phyloP scores from a whole-genome alignment of 2,329 filamentous ascomycete genomes.

The Botrytis tulipae region DNA sequence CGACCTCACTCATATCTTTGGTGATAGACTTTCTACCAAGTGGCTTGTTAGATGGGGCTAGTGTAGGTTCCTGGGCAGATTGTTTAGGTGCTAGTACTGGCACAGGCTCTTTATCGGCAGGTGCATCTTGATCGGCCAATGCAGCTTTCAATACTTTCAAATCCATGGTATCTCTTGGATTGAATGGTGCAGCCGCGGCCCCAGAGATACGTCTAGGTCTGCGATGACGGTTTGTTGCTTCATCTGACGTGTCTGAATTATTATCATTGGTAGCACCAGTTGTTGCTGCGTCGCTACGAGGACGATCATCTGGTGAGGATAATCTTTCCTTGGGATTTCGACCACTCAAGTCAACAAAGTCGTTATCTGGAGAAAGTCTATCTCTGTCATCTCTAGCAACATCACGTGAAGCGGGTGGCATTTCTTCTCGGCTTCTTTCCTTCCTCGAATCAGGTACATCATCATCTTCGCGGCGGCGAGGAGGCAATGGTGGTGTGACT shows the following conservation, averaged over 20 bases:
- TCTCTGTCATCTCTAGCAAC: conserved; percentile 19
- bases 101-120: conserved; percentile 25
- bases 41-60: conserved; percentile 22
- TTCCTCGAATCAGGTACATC: not conserved
- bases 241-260: conserved; percentile 34
- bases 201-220: conserved; percentile 29
- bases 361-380: conserved; percentile 24
- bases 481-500: conserved; percentile 14
- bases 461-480: conserved; percentile 18
- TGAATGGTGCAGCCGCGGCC: conserved; percentile 32
- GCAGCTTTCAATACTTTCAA: conserved; percentile 37
- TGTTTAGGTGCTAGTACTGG: conserved; percentile 19
- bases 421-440: conserved; percentile 15
- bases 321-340: conserved; percentile 50
- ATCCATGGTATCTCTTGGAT: conserved; percentile 39
- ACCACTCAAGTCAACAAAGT: conserved; percentile 34
- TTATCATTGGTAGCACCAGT: conserved; percentile 27
- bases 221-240: conserved; percentile 24
- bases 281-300: conserved; percentile 25
- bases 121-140: conserved; percentile 32
- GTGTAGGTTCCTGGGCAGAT: conserved; percentile 14
- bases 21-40: conserved; percentile 27
- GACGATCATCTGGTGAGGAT: conserved; percentile 35
- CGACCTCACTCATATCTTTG: conserved; percentile 31
- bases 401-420: not conserved